Evolutionary conservation across 164 flowering plant genomes (phyloP).

Genomic region (Cinnamomum micranthum): DNA sequence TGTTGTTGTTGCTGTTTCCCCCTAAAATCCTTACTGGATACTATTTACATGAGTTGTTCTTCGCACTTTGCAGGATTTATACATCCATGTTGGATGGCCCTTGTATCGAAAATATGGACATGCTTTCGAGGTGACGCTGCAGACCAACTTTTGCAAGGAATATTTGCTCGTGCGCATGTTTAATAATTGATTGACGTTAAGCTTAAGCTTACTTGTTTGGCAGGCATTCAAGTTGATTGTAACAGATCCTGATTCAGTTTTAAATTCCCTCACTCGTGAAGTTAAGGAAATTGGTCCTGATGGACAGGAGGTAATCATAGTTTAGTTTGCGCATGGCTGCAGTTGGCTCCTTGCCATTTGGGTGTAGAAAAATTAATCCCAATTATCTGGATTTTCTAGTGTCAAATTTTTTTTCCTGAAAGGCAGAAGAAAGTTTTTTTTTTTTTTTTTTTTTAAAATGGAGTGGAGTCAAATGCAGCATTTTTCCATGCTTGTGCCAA

Average conservation of each 20-base stretch:
- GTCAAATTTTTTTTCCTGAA: background rate
- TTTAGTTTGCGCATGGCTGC: too few relatives aligned
- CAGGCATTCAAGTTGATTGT: constrained; percentile 90
- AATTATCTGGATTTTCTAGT: background rate
- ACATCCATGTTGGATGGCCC: constrained; percentile 94
- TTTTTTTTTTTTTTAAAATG: background rate
- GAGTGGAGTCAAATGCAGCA: too few relatives aligned
- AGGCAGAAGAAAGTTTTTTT: background rate
- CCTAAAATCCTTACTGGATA: background rate
- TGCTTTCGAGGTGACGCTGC: constrained; percentile 76
- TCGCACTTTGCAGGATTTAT: constrained; percentile 69
- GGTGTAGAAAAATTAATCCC: too few relatives aligned
- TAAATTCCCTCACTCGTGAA: constrained; percentile 75
- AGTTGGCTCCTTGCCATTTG: too few relatives aligned
- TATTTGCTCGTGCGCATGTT: background rate
- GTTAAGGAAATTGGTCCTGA: constrained; percentile 86
- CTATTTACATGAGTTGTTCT: constrained; percentile 2
- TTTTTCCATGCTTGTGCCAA: too few relatives aligned
- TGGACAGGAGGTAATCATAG: constrained; percentile 72
- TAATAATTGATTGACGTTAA: background rate
- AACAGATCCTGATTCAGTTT: constrained; percentile 77
- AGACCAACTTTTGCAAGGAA: background rate
- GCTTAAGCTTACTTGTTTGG: constrained; percentile 5
- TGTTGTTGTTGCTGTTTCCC: background rate
- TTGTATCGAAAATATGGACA: constrained; percentile 86